Base-by-base conservation (phyloP, 2,329 filamentous ascomycete genomes). In the Pleurostoma richardsiae region DNA sequence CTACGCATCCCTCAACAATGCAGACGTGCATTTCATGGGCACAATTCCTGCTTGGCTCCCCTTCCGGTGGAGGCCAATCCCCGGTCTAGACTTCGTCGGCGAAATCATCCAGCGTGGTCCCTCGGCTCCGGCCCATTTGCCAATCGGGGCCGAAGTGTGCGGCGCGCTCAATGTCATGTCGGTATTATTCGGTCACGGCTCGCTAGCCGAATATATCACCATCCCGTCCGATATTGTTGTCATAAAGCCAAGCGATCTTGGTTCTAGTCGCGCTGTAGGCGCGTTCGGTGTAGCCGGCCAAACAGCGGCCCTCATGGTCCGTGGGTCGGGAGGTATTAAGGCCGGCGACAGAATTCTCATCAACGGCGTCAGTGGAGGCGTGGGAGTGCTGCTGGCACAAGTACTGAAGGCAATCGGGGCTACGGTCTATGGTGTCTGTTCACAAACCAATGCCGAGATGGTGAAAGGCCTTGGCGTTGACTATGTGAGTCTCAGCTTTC, bases 361-460 rank as follows among this genome's bases (percentile, higher is more conserved):
- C 4, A 74, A 77, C 51, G 75, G 72, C 4, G 76, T 72, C 26
- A 76, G 73, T 52, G 74, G 75, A 1, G 74, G 73, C 10, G 70
- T 79, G 5, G 75, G 75, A 10, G 65, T 66, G 26, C 53, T 77
- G 43, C 60, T 67, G 2, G 59, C 76, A 41, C 75, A 79, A 59
- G 66, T 74, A n/a, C 50, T 60, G 53, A 63, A 73, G 50, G 64
- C 70, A 39, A 50, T 61, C 44, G 57, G 62, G 1, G 74, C 72
- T 3, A 56, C 61, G 42, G 66, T 80, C 2, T 69, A 69, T 1
- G 76, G 60, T 0, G 66, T 77, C 8, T 79, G 76, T 56, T 76
- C 73, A 2, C 67, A 60, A 2, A 61, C 53, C 40, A 79, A 79
- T 42, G 63, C 55, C 4, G 70, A 67, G 2, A 55, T 77, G 52